Evolutionary conservation across 495 filamentous ascomycete species (phyloP).

Genomic region (Neohortaea acidophila): DNA sequence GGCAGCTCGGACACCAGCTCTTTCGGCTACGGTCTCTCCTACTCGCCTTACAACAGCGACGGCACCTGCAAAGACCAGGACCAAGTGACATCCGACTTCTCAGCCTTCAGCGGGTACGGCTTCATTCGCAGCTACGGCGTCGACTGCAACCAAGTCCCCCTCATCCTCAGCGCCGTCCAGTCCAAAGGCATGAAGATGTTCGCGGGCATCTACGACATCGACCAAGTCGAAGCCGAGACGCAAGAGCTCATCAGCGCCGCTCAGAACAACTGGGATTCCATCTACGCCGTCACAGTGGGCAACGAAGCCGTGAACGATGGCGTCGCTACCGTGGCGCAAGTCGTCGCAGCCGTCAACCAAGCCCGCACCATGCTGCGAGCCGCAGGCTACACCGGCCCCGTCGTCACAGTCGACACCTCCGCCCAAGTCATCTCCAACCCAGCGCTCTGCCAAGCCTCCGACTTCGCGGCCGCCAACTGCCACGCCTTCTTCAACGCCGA

Average conservation of each 20-base stretch:
- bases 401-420: constrained; percentile 70
- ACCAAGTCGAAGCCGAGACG: constrained; percentile 38
- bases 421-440: constrained; percentile 46
- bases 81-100: constrained; percentile 49
- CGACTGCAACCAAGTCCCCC: constrained; percentile 57
- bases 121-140: constrained; percentile 66
- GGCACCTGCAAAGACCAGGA: constrained; percentile 49
- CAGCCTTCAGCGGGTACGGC: constrained; percentile 34
- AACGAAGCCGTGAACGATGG: constrained; percentile 66
- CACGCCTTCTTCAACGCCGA: constrained; percentile 72
- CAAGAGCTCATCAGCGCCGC: constrained; percentile 39
- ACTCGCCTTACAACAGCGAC: constrained; percentile 56
- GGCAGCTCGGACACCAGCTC: constrained; percentile 2
- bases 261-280: constrained; percentile 41
- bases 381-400: constrained; percentile 54
- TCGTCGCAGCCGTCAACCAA: constrained; percentile 38
- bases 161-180: constrained; percentile 43
- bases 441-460: constrained; percentile 52
- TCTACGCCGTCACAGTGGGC: constrained; percentile 61
- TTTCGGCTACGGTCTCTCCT: constrained; percentile 42
- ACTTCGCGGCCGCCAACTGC: constrained; percentile 66
- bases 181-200: constrained; percentile 47
- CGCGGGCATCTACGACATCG: constrained; percentile 54
- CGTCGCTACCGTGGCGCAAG: constrained; percentile 22
- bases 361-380: constrained; percentile 42